Evolutionary conservation across 768 basidiomycete species (phyloP).

Genomic region (Leccinum rimulosum): DNA sequence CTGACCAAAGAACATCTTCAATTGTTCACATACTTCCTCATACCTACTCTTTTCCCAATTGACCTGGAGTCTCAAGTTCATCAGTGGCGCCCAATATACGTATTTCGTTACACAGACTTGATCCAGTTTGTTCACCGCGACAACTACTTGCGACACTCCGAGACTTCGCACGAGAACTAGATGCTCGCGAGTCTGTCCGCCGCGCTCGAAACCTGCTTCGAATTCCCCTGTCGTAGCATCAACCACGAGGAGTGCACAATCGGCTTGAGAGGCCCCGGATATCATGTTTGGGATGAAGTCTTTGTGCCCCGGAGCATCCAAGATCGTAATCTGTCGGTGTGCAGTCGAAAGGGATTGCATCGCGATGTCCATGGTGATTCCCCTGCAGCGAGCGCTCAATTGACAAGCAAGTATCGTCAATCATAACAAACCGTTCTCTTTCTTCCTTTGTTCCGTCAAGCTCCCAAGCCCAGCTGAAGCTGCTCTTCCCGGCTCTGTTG

Average conservation of each 20-base stretch:
- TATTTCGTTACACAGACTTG: constrained; percentile 38
- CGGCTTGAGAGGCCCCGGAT: constrained; percentile 95
- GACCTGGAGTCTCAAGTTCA: constrained; percentile 52
- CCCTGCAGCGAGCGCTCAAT: constrained; percentile 47
- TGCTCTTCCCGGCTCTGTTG: constrained; percentile 85
- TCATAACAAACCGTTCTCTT: constrained; percentile 69
- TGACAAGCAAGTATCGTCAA: constrained; percentile 1
- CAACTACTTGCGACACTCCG: constrained; percentile 86
- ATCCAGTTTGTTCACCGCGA: constrained; percentile 95
- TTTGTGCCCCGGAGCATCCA: constrained; percentile 96
- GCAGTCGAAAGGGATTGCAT: constrained; percentile 73
- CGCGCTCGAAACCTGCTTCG: constrained; percentile 91
- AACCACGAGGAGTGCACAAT: constrained; percentile 90
- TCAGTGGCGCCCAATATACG: background rate
- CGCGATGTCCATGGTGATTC: constrained; percentile 98
- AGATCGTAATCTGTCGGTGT: constrained; percentile 80
- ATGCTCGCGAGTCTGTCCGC: constrained; percentile 96
- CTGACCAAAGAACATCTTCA: constrained; percentile 81
- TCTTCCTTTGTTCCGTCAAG: constrained; percentile 93
- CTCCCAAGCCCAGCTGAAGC: constrained; percentile 98
- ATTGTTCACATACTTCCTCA: constrained; percentile 71
- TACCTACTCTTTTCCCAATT: constrained; percentile 81
- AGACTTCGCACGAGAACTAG: constrained; percentile 87
- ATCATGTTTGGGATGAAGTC: constrained; percentile 99
- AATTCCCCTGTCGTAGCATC: constrained; percentile 91